phyloP scores from a whole-genome alignment of 2,329 filamentous ascomycete species.

The Akanthomyces uredinophilus region DNA sequence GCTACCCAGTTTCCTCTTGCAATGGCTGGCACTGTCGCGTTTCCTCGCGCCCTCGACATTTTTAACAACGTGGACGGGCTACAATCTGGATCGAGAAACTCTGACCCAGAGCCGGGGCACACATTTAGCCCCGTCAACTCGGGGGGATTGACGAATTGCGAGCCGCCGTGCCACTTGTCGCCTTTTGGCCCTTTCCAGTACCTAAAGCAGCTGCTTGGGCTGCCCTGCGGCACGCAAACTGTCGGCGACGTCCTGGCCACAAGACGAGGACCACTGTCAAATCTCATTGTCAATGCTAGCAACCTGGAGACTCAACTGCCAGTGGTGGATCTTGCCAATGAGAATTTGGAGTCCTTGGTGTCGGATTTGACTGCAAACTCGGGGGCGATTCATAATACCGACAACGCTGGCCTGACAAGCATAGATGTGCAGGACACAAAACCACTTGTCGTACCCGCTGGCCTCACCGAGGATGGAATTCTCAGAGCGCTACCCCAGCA shows the following conservation, averaged over 20 bases:
- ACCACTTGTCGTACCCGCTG: background rate
- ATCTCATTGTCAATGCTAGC: background rate
- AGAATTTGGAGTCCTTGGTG: constrained; percentile 10
- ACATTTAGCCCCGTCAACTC: constrained; percentile 2
- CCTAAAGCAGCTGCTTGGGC: background rate
- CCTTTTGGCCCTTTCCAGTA: constrained; percentile 9
- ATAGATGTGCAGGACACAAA: background rate
- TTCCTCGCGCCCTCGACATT: background rate
- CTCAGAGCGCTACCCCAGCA: constrained; percentile 8
- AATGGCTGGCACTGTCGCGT: constrained; percentile 7
- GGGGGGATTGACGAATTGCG: constrained; percentile 3
- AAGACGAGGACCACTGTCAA: background rate
- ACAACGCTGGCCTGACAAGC: background rate
- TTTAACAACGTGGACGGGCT: background rate
- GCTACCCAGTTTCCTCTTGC: background rate
- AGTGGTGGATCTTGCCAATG: constrained; percentile 3
- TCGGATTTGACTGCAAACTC: background rate
- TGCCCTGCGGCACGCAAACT: background rate
- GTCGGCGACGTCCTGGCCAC: background rate
- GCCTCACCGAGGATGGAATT: background rate
- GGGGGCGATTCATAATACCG: constrained; percentile 3
- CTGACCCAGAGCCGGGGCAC: background rate
- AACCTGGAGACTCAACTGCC: background rate
- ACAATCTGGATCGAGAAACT: background rate
- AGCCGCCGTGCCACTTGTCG: constrained; percentile 6